These are phyloP conservation scores for Cylindrodendrum hubeiense DNA, from an alignment of 2,329 filamentous ascomycete species.

Conservation along the genomic window DNA sequence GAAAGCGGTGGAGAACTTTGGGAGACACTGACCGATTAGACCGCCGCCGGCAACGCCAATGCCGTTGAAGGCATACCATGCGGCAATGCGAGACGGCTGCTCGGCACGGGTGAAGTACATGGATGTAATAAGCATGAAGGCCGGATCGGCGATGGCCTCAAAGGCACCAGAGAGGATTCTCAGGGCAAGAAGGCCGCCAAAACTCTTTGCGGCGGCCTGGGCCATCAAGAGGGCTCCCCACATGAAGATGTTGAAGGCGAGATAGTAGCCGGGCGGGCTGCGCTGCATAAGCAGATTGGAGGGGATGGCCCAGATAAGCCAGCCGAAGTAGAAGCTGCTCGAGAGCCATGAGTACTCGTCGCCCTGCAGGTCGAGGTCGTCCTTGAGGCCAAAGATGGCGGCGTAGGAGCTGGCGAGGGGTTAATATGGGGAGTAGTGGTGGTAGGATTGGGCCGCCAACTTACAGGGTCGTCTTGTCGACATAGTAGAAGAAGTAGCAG, in stretches of 20 bases:
- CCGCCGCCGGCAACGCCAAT: slow-evolving; percentile 70
- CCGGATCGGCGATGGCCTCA: slow-evolving; percentile 63
- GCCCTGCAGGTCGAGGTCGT: slow-evolving; percentile 68
- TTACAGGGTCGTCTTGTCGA: slow-evolving; percentile 63
- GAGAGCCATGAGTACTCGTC: slow-evolving; percentile 65
- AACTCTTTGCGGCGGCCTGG: slow-evolving; percentile 69
- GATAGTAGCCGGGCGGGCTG: slow-evolving; percentile 51
- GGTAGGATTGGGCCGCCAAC: background rate
- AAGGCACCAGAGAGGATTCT: slow-evolving; percentile 74
- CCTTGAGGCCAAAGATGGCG: slow-evolving; percentile 72
- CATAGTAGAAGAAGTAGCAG: slow-evolving; percentile 57
- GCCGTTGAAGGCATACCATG: slow-evolving; percentile 72
- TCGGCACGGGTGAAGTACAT: slow-evolving; percentile 75
- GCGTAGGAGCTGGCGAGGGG: slow-evolving; percentile 62
- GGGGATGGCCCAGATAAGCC: slow-evolving; percentile 52
- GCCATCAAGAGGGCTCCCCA: slow-evolving; percentile 61
- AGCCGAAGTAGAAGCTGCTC: slow-evolving; percentile 53
- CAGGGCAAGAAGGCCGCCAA: slow-evolving; percentile 65
- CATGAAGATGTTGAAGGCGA: slow-evolving; percentile 64
- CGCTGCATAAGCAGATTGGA: slow-evolving; percentile 49
- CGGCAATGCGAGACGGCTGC: slow-evolving; percentile 70
- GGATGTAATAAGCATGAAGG: slow-evolving; percentile 72
- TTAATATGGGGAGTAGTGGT: background rate
- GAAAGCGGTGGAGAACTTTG: background rate
- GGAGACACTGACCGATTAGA: slow-evolving; percentile 45